Conservation (phyloP, 2,329 filamentous ascomycete species). For the Clonostachys solani region DNA sequence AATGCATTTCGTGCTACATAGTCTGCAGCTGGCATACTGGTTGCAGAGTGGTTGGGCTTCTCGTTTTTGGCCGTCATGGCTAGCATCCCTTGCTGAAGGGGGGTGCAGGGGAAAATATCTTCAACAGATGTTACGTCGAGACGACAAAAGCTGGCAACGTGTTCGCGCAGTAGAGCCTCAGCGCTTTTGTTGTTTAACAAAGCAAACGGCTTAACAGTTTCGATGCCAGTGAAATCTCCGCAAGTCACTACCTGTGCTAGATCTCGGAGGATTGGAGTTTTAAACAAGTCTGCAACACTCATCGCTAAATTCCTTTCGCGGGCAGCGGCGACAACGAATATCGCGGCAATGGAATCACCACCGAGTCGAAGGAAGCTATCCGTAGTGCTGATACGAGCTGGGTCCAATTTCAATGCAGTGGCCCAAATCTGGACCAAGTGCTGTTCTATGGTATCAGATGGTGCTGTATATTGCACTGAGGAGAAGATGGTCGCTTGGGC, state of each 20-base stretch:
- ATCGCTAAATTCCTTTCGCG: conserved; percentile 1
- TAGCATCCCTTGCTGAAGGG: conserved; percentile 26
- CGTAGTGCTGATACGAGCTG: conserved; percentile 20
- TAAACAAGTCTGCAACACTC: conserved; percentile 4
- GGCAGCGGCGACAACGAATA: conserved; percentile 6
- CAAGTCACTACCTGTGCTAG: no score
- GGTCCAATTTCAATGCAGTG: background rate
- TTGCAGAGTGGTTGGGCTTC: no score
- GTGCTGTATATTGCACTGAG: no score
- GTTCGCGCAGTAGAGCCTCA: background rate
- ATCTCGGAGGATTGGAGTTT: no score
- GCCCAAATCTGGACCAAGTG: no score
- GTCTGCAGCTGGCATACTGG: background rate
- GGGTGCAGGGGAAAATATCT: conserved; percentile 28
- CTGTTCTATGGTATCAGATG: no score
- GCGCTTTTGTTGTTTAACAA: no score
- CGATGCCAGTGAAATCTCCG: no score
- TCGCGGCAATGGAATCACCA: conserved; percentile 25
- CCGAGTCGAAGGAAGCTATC: conserved; percentile 40
- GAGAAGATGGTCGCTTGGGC: background rate
- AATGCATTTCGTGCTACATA: conserved; percentile 3
- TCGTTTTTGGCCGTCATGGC: conserved; percentile 3
- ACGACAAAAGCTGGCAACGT: conserved; percentile 3
- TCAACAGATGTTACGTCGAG: conserved; percentile 8
- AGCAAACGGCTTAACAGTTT: no score